Evolutionary conservation across 1,284 basidiomycete species (phyloP).

Genomic region (Microbotryum lychnidis-dioicae): DNA sequence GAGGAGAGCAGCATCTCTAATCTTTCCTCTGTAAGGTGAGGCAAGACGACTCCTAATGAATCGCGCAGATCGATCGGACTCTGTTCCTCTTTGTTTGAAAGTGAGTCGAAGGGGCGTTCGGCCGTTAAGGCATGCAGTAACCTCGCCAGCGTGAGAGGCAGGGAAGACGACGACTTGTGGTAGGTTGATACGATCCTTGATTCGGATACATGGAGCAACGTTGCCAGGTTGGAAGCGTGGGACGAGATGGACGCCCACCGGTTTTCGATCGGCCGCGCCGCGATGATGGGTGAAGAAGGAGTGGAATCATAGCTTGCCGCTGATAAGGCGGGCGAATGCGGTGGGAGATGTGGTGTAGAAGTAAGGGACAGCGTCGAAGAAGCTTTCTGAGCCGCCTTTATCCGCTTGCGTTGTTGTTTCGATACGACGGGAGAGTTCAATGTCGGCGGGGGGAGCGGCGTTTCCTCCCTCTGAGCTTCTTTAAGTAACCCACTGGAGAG

Average conservation of each 20-base stretch:
- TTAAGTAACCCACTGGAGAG: constrained; percentile 4
- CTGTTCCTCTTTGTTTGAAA: constrained; percentile 1
- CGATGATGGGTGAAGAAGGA: background rate
- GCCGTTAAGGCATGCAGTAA: constrained; percentile 14
- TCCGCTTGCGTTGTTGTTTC: constrained; percentile 9
- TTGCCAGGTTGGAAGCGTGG: constrained; percentile 16
- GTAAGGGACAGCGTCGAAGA: constrained; percentile 17
- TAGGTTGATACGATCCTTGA: constrained; percentile 16
- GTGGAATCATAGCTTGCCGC: background rate
- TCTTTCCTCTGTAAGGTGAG: background rate
- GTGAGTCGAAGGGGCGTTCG: constrained; percentile 17
- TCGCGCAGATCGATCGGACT: constrained; percentile 8
- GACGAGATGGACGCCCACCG: constrained; percentile 24
- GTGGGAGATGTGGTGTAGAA: background rate
- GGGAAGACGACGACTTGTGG: constrained; percentile 13
- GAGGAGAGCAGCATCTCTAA: constrained; percentile 10
- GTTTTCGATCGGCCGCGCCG: background rate
- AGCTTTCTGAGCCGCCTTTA: constrained; percentile 17
- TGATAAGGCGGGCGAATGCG: too few species aligned
- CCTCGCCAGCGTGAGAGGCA: constrained; percentile 15
- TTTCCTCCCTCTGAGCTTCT: constrained; percentile 23
- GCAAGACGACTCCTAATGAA: constrained; percentile 9
- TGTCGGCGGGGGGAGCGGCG: constrained; percentile 9
- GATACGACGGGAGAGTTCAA: constrained; percentile 1
- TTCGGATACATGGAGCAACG: constrained; percentile 15